Evolutionary conservation across 441 rosid species (phyloP), one percentile per base, ranked within the genome.

Genomic region (Flueggea neowawraea): DNA sequence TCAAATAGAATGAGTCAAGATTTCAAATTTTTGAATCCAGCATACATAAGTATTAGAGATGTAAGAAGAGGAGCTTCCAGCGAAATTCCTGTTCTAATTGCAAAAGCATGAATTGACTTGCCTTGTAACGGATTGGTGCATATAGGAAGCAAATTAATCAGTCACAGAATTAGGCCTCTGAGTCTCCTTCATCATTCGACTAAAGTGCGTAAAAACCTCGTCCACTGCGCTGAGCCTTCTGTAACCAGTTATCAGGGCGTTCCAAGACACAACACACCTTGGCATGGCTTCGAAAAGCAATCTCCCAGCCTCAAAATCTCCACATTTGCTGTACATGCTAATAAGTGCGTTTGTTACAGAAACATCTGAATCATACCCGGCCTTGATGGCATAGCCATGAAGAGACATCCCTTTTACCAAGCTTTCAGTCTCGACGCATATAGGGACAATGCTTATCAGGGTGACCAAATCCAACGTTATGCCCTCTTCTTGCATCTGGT

Each of bases 301-400:
- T 57, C 80, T 83, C 67, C 80, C 82, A 10, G 90, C 79, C 63
- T 79, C 89, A 66, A 85, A 73, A 63, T 84, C 78, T 66, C 93
- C 93, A 50, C 95, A 91, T 73, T 80, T 89, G 43, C 86, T 84
- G 62, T 89, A 92, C 69, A 85, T 72, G 55, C 85, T 91, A 62
- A 89, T 55, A 33, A 92, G 69, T 61, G 89, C 86, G 69, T 89
- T 92, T 55, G 75, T 83, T 50, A 86, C 31, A 0, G 78, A 74
- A 58, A 79, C 61, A 58, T 89, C 91, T 59, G 79, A 71, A 55
- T 73, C 63, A 45, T 86, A 62, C 61, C 68, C 73, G 57, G 51
- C 64, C 71, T 78, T 82, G 33, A 82, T 31, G 2, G 82, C 77
- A 69, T 69, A 51, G 52, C 75, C 68, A 79, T 92, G 89, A 63